Conservation (phyloP, 1,284 basidiomycete genomes). For the Heterobasidion parviporum region DNA sequence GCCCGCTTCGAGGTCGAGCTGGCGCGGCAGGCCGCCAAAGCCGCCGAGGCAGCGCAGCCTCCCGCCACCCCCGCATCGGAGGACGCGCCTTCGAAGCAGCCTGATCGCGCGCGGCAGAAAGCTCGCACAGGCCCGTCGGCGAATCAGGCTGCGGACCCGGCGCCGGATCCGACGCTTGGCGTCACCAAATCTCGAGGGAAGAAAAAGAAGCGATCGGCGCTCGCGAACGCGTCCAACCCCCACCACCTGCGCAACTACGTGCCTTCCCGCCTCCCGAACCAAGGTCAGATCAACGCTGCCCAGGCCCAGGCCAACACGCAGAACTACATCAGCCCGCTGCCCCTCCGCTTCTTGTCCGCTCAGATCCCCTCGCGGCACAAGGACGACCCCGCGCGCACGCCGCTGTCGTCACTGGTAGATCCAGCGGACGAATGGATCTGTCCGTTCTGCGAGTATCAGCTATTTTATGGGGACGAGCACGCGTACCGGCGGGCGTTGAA, state of each 20-base stretch:
- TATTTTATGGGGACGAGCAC: conserved; percentile 74
- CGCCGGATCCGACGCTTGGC: conserved; percentile 5
- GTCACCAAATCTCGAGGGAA: conserved; percentile 41
- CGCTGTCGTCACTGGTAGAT: conserved; percentile 37
- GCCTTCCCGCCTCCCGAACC: conserved; percentile 65
- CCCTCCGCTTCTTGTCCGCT: conserved; percentile 59
- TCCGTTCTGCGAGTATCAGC: conserved; percentile 77
- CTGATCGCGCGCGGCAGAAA: conserved; percentile 30
- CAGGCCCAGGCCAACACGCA: conserved; percentile 32
- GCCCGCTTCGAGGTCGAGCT: conserved; percentile 65
- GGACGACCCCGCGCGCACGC: conserved; percentile 17
- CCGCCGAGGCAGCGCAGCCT: conserved; percentile 42
- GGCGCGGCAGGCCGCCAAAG: conserved; percentile 53
- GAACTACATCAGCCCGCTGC: conserved; percentile 47
- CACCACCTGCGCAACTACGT: conserved; percentile 87
- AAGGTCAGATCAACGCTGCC: conserved; percentile 31
- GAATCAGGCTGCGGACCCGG: not conserved
- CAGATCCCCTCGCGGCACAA: conserved; percentile 47
- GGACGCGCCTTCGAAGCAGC: conserved; percentile 26
- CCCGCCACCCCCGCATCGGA: conserved; percentile 25
- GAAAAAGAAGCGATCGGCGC: conserved; percentile 83
- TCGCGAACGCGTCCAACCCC: conserved; percentile 84
- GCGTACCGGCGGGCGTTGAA: conserved; percentile 59
- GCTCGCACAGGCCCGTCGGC: conserved; percentile 13
- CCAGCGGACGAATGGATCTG: conserved; percentile 85